Evolutionary conservation across 164 flowering plant species (phyloP).

Genomic region (Liriodendron chinense): DNA sequence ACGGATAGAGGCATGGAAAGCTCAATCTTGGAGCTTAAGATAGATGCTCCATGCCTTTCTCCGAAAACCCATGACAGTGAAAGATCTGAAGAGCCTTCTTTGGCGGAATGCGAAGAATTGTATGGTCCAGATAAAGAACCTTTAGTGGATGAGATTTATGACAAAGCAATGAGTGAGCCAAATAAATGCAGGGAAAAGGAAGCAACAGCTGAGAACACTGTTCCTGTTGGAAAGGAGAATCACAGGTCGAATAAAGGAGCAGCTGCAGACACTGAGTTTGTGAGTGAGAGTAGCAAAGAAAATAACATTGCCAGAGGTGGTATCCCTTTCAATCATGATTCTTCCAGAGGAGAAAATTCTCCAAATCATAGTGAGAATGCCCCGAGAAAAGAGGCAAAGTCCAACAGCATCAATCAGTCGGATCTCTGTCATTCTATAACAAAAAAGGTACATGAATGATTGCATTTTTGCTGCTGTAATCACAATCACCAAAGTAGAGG

Average conservation of each 20-base stretch:
- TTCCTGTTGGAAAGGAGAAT: constrained; percentile 17
- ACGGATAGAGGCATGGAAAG: constrained; percentile 14
- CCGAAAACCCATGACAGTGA: constrained; percentile 23
- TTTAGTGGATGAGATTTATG: constrained; percentile 31
- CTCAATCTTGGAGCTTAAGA: constrained; percentile 24
- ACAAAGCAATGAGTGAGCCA: constrained; percentile 12
- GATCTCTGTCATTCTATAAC: constrained; percentile 35
- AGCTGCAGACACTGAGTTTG: constrained; percentile 13
- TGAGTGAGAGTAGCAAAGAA: constrained; percentile 19
- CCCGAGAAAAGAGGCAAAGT: constrained; percentile 29
- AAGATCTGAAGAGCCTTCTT: constrained; percentile 50
- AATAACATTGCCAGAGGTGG: constrained; percentile 6
- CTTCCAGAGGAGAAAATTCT: constrained; percentile 34
- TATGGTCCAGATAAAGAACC: constrained; percentile 83
- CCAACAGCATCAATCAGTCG: constrained; percentile 29
- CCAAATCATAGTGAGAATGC: constrained; percentile 27
- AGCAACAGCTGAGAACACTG: constrained; percentile 18
- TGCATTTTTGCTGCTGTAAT: not conserved
- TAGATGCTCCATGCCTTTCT: constrained; percentile 20
- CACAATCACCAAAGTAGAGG: not conserved
- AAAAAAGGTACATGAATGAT: constrained; percentile 46
- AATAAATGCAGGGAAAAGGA: constrained; percentile 16
- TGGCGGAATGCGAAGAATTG: constrained; percentile 76
- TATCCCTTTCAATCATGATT: constrained; percentile 9
- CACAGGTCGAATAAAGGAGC: constrained; percentile 10